phyloP scores from a whole-genome alignment of 305 asterid species.

The Fraxinus velutina region DNA sequence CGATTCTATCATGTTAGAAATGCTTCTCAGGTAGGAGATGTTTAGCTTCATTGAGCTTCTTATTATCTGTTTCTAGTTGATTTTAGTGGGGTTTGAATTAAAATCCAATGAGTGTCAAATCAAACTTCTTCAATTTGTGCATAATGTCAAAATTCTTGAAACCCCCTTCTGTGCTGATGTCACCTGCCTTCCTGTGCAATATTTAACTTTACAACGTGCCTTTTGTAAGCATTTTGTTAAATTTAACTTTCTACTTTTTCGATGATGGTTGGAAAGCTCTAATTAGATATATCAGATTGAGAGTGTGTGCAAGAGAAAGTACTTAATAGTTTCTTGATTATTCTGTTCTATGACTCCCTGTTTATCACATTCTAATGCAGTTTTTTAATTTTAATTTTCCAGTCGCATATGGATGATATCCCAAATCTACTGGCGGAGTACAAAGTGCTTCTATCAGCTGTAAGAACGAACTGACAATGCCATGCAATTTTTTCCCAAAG shows the following conservation, averaged over 20 bases:
- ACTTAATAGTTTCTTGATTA: background rate
- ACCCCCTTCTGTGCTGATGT: background rate
- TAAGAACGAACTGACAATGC: constrained; percentile 7
- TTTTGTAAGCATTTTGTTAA: background rate
- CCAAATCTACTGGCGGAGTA: constrained; percentile 63
- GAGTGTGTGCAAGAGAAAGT: background rate
- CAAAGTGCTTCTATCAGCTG: constrained; percentile 52
- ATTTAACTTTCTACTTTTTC: background rate
- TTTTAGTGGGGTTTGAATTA: background rate
- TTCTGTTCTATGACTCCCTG: background rate
- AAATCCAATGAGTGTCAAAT: constrained; percentile 1
- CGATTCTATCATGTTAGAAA: constrained; percentile 66
- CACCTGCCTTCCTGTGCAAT: background rate
- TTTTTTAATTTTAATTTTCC: constrained; percentile 26
- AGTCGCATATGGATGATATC: constrained; percentile 76
- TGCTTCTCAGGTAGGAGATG: constrained; percentile 65
- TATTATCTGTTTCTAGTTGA: constrained; percentile 2
- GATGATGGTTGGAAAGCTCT: background rate
- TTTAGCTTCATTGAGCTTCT: background rate
- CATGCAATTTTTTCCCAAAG: background rate
- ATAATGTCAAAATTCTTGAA: background rate
- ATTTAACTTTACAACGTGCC: background rate
- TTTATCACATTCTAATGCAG: constrained; percentile 10
- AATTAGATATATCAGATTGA: background rate
- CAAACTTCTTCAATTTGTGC: background rate